Conservation (phyloP, 768 basidiomycete species). For the Podaxis mareebaensis region DNA sequence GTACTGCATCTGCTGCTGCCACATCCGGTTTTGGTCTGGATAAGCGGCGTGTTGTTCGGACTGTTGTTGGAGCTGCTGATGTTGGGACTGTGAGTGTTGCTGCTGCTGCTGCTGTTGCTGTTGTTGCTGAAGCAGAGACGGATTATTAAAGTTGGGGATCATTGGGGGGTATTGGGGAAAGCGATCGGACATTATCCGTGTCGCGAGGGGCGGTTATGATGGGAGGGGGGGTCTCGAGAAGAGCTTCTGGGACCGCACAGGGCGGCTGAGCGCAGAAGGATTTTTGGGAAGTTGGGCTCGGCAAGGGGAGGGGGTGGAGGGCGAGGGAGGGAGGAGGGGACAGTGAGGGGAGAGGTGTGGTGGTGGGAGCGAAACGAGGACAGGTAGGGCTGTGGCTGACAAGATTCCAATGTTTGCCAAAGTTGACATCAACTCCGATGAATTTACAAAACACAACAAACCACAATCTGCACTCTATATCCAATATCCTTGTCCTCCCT, state of each 20-base stretch:
- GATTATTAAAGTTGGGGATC: constrained; percentile 47
- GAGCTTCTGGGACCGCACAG: constrained; percentile 27
- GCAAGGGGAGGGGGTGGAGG: constrained; percentile 25
- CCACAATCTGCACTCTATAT: not conserved
- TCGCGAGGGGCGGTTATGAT: constrained; percentile 19
- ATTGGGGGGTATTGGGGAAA: constrained; percentile 56
- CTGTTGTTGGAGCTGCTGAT: constrained; percentile 37
- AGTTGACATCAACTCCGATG: constrained; percentile 34
- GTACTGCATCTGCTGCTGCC: constrained; percentile 59
- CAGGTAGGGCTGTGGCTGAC: constrained; percentile 47
- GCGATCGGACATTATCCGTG: constrained; percentile 64
- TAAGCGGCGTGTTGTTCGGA: constrained; percentile 42
- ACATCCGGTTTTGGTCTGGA: constrained; percentile 54
- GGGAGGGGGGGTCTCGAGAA: constrained; percentile 27
- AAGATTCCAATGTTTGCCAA: constrained; percentile 43
- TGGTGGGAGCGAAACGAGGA: constrained; percentile 61
- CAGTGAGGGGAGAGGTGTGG: constrained; percentile 33
- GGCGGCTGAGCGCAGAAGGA: constrained; percentile 22
- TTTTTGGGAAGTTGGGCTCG: constrained; percentile 20
- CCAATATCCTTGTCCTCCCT: not conserved
- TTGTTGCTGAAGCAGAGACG: constrained; percentile 40
- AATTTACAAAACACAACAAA: constrained; percentile 16
- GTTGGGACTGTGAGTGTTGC: constrained; percentile 42
- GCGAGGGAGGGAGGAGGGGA: constrained; percentile 25
- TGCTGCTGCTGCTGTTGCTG: constrained; percentile 46